phyloP scores from a whole-genome alignment of 352 stramenopile species.

The Sclerospora graminicola region DNA sequence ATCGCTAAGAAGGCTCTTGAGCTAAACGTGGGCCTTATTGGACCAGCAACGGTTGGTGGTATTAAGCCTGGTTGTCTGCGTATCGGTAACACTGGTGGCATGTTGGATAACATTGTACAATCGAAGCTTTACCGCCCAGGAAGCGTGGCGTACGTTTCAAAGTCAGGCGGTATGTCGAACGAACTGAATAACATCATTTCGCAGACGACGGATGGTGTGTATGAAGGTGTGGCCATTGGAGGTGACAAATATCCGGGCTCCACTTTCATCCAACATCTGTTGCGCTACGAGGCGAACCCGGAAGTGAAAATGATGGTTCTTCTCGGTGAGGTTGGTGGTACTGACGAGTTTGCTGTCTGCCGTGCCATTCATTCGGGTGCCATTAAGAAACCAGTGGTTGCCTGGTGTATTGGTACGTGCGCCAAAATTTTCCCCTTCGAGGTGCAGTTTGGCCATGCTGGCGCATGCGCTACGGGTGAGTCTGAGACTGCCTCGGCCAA shows the following conservation, averaged over 20 bases:
- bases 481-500: conserved; percentile 92
- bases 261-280: conserved; percentile 94
- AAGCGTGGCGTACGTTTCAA: conserved; percentile 94
- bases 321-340: conserved; percentile 92
- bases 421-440: conserved; percentile 96
- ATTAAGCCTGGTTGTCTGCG: conserved; percentile 96
- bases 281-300: conserved; percentile 93
- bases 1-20: conserved; percentile 90
- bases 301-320: conserved; percentile 95
- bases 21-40: conserved; percentile 91
- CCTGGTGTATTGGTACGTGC: conserved; percentile 97
- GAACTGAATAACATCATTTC: conserved; percentile 98
- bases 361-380: conserved; percentile 88
- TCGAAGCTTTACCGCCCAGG: conserved; percentile 94
- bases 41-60: conserved; percentile 92
- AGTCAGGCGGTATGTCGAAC: conserved; percentile 96
- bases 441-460: conserved; percentile 95
- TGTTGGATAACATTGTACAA: conserved; percentile 98
- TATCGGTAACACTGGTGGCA: conserved; percentile 96
- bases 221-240: conserved; percentile 91
- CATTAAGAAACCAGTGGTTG: conserved; percentile 94
- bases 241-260: conserved; percentile 95
- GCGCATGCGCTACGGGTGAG: conserved; percentile 87
- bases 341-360: conserved; percentile 94
- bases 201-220: conserved; percentile 93